These are phyloP conservation scores for Selenicereus undatus DNA, from an alignment of 148 eudicot species.

Conservation along the genomic window DNA sequence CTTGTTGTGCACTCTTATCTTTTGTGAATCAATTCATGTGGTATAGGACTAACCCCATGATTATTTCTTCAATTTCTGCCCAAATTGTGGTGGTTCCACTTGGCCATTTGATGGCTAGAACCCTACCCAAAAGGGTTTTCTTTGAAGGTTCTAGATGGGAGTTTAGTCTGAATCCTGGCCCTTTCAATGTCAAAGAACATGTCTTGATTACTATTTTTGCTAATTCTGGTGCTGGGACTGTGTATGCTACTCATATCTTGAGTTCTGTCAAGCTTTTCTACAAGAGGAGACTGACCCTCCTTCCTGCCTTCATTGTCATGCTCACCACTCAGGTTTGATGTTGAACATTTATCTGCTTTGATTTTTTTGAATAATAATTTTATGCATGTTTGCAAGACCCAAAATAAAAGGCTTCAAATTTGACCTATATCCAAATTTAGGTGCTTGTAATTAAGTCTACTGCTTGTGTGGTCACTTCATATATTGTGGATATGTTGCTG, in stretches of 20 bases:
- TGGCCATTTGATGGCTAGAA: conserved; percentile 74
- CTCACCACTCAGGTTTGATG: conserved; percentile 64
- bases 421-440: too few relatives aligned
- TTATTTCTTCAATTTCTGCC: conserved; percentile 54
- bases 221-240: conserved; percentile 72
- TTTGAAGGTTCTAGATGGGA: conserved; percentile 49
- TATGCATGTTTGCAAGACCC: too few relatives aligned
- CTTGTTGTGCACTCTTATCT: conserved; percentile 44
- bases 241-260: conserved; percentile 74
- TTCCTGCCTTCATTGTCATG: conserved; percentile 75
- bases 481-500: too few relatives aligned
- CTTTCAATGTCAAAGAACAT: conserved; percentile 82
- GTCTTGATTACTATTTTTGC: conserved; percentile 88
- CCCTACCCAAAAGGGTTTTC: conserved; percentile 51
- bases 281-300: conserved; percentile 47
- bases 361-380: background rate
- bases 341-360: background rate
- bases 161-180: conserved; percentile 77
- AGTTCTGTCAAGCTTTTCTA: conserved; percentile 64
- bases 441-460: too few relatives aligned
- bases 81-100: conserved; percentile 78
- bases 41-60: conserved; percentile 65
- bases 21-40: conserved; percentile 84
- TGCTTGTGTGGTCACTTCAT: too few relatives aligned
- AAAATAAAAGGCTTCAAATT: too few relatives aligned